A percentile compares a stretch with the other conserved stretches of the same genome.
Evolutionary conservation across 2,329 filamentous ascomycete genomes (phyloP).

Genomic region (Cadophora sp.): DNA sequence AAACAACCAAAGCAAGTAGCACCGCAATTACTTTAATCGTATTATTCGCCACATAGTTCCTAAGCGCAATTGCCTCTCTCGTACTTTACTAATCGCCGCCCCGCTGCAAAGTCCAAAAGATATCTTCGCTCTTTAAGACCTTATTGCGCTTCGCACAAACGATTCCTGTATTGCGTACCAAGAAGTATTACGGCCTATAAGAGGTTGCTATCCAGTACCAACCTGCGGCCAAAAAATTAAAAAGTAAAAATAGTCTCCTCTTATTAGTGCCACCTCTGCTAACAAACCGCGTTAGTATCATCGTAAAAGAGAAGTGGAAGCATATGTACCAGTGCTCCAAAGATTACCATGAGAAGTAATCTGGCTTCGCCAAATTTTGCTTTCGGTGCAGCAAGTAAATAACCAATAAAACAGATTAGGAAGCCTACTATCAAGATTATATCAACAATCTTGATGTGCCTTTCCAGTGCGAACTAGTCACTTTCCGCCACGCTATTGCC

Average conservation of each 20-base stretch:
- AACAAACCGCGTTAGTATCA: too few relatives aligned
- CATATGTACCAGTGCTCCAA: too few relatives aligned
- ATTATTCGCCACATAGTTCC: background rate
- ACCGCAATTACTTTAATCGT: slow-evolving; percentile 1
- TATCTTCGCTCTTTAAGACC: slow-evolving; percentile 29
- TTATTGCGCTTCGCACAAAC: slow-evolving; percentile 27
- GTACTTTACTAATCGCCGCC: slow-evolving; percentile 24
- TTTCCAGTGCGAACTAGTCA: too few relatives aligned
- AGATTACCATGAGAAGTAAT: too few relatives aligned
- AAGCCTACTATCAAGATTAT: too few relatives aligned
- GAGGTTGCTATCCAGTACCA: slow-evolving; percentile 25
- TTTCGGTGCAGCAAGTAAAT: too few relatives aligned
- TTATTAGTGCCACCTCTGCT: too few relatives aligned
- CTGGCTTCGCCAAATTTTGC: too few relatives aligned
- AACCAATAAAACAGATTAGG: too few relatives aligned
- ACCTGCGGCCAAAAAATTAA: slow-evolving; percentile 24
- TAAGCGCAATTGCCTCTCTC: slow-evolving; percentile 23
- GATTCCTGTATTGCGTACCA: slow-evolving; percentile 27
- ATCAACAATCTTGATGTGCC: too few relatives aligned
- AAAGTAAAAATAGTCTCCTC: slow-evolving; percentile 31
- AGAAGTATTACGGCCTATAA: slow-evolving; percentile 25
- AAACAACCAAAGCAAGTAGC: background rate
- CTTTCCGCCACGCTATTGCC: too few relatives aligned
- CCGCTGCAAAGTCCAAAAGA: slow-evolving; percentile 20
- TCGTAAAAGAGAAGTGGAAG: too few relatives aligned